These are phyloP conservation scores for Zancudomyces culisetae DNA, from an alignment of 371 early-diverging fungal genomes.

Conservation along the genomic window DNA sequence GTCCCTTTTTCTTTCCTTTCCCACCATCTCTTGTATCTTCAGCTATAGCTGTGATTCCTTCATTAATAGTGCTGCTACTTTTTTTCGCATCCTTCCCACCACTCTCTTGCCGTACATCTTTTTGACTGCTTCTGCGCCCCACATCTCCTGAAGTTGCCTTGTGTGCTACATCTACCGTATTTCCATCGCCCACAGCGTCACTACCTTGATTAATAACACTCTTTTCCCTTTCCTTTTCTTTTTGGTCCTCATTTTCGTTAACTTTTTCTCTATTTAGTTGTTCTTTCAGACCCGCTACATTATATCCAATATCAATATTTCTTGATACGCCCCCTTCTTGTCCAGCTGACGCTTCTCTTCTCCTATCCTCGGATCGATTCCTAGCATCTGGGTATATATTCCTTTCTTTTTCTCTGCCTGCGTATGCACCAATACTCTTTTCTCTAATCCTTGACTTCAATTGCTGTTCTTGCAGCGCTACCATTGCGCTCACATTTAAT, in stretches of 20 bases:
- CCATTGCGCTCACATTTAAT: constrained; percentile 22
- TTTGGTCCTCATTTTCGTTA: background rate
- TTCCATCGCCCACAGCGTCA: background rate
- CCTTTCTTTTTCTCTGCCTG: background rate
- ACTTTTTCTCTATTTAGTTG: background rate
- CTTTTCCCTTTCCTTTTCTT: background rate
- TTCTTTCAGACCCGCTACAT: background rate
- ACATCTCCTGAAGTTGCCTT: background rate
- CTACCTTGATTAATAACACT: too few species aligned
- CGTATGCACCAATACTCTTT: background rate
- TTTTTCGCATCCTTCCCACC: background rate
- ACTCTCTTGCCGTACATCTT: background rate
- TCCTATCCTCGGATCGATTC: background rate
- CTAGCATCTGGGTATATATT: background rate
- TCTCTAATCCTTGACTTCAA: background rate
- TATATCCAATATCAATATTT: background rate
- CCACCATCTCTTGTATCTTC: background rate
- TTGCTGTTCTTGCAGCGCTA: constrained; percentile 18
- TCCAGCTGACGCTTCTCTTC: background rate
- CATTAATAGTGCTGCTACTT: background rate
- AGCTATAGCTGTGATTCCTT: background rate
- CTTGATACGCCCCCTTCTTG: background rate
- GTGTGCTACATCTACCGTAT: background rate
- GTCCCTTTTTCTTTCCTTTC: background rate
- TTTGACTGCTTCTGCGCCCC: background rate